Conservation (phyloP, 116 monocot species). For the Papilionanthe hybrid region DNA sequence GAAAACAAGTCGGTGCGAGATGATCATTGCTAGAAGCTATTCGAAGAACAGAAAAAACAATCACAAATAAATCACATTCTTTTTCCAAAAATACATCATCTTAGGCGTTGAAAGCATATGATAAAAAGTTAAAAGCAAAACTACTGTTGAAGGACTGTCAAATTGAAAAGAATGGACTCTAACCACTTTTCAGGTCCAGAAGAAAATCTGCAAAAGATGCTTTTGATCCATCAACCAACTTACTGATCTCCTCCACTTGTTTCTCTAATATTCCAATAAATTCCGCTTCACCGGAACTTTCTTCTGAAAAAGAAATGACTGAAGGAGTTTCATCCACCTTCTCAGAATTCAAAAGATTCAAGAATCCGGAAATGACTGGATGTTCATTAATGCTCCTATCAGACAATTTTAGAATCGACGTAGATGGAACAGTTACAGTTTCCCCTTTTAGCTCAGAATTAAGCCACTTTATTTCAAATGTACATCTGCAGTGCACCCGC, state of each 20-base stretch:
- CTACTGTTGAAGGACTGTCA: background rate
- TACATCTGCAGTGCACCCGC: constrained; percentile 53
- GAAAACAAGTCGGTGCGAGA: too few relatives aligned
- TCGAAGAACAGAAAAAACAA: too few relatives aligned
- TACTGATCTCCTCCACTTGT: constrained; percentile 51
- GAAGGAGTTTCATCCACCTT: constrained; percentile 19
- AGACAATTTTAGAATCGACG: constrained; percentile 38
- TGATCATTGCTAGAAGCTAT: background rate
- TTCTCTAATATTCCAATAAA: constrained; percentile 28
- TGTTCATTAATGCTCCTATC: constrained; percentile 32
- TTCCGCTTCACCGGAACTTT: constrained; percentile 25
- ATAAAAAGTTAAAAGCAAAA: background rate
- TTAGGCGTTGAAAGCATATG: background rate
- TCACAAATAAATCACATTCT: background rate
- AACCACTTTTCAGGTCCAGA: constrained; percentile 27
- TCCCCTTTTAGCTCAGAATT: constrained; percentile 25
- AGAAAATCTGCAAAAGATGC: constrained; percentile 12
- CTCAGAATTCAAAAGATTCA: constrained; percentile 19
- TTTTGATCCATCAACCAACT: constrained; percentile 25
- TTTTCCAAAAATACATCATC: background rate
- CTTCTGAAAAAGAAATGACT: constrained; percentile 19
- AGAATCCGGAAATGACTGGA: constrained; percentile 31
- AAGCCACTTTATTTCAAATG: constrained; percentile 50
- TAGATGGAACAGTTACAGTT: constrained; percentile 37
- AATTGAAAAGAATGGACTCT: background rate